Percentiles rank a stretch among this genome's conserved stretches.
Conservation (phyloP, 1,284 basidiomycete species). For the Neonothopanus nambi region DNA sequence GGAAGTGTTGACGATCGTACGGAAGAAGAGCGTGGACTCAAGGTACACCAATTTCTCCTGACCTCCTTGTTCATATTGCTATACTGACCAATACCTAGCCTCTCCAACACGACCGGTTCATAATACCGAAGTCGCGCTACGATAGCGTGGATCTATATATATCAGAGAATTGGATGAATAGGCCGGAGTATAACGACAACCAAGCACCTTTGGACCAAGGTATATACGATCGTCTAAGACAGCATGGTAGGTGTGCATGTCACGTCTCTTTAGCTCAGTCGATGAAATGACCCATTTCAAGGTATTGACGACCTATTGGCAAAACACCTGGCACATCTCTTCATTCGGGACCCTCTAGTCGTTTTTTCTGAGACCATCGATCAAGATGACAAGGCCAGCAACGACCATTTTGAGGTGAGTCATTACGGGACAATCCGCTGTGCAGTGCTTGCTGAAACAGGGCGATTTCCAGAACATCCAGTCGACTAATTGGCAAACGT, state of each 20-base stretch:
- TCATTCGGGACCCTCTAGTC: conserved; percentile 97
- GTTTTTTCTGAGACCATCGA: conserved; percentile 94
- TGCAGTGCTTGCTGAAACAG: background rate
- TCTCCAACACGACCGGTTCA: conserved; percentile 69
- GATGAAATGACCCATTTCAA: conserved; percentile 31
- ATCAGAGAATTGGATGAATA: conserved; percentile 83
- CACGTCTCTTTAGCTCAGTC: too few relatives aligned
- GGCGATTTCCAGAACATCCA: conserved; percentile 78
- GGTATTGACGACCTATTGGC: conserved; percentile 89
- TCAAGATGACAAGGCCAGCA: conserved; percentile 85
- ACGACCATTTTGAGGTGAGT: conserved; percentile 93
- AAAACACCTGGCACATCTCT: conserved; percentile 92
- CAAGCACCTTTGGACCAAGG: conserved; percentile 77
- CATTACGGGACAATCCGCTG: too few relatives aligned
- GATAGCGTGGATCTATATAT: conserved; percentile 96
- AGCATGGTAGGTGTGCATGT: conserved; percentile 58
- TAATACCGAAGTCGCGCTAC: conserved; percentile 95
- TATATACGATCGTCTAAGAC: conserved; percentile 71
- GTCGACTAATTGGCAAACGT: conserved; percentile 99
- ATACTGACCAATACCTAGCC: conserved; percentile 50
- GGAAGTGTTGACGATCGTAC: conserved; percentile 97
- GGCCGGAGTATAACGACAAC: conserved; percentile 93
- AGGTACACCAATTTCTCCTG: conserved; percentile 42
- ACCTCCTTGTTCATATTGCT: conserved; percentile 10
- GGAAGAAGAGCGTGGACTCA: conserved; percentile 88